Evolutionary conservation across 495 filamentous ascomycete species (phyloP).

Genomic region (Copromyces sp.): DNA sequence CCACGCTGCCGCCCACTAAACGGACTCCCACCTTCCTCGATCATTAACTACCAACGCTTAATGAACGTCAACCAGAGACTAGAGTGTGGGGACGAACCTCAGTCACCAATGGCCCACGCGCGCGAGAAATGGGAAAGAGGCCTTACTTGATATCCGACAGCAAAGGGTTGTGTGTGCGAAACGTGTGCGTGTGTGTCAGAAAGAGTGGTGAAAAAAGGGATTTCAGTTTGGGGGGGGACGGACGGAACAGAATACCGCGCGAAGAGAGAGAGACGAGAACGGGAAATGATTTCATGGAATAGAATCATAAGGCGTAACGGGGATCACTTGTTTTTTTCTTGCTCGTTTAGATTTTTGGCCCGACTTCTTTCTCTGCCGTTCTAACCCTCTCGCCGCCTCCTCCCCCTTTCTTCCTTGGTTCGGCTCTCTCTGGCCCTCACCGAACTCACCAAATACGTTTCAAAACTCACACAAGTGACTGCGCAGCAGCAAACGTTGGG

Average conservation of each 20-base stretch:
- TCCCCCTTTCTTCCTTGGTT: background rate
- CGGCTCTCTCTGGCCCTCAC: background rate
- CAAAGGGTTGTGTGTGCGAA: background rate
- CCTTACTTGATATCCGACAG: background rate
- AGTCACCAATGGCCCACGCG: background rate
- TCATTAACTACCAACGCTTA: background rate
- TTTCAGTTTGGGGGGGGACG: background rate
- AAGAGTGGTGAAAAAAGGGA: background rate
- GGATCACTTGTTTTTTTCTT: slow-evolving; percentile 1
- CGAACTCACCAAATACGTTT: background rate
- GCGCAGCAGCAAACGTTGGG: background rate
- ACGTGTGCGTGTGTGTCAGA: background rate
- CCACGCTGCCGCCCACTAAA: slow-evolving; percentile 44
- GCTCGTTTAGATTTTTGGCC: background rate
- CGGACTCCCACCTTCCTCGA: background rate
- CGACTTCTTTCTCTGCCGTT: background rate
- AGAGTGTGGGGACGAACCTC: background rate
- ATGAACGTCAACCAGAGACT: background rate
- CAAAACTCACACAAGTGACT: background rate
- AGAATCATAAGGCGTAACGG: slow-evolving; percentile 1
- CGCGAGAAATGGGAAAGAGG: background rate
- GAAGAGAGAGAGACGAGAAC: background rate
- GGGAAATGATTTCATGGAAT: slow-evolving; percentile 1
- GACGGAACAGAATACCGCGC: background rate
- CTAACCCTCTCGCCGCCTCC: background rate